Base-by-base conservation (phyloP, 129 eudicot species). In the Scalesia atractyloides region DNA sequence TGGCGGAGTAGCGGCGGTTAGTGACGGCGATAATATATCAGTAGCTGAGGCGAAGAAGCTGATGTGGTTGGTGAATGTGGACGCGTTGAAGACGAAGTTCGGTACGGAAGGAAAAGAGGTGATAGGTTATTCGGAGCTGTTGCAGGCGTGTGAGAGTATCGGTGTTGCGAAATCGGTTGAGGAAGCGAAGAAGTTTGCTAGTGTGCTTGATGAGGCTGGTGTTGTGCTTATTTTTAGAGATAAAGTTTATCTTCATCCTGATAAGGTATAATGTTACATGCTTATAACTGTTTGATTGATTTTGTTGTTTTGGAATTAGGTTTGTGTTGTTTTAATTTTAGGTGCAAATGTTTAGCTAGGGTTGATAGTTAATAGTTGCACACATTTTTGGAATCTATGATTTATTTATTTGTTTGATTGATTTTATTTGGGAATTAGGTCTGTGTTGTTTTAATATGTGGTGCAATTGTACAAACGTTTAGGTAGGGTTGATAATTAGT, bases 61-160 rank as follows among this genome's bases (percentile, higher is more conserved):
- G 83, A 87, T 93, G 95, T 81, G 98, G 54, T 66, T 93, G 84
- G 98, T 93, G 79, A 86, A 93, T 82, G 92, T 89, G 11, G 95
- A 87, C 74, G 95, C 86, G 50, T 67, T 93, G 84, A 93, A 93
- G 84, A 76, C 66, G 87, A 93, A 81, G 76, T 52, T 93, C 36
- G 86, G 86, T 50, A 63, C 76, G 73, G 92, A 87, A 57, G 86
- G 82, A 11, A 89, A 81, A 64, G 98, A 93, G 80, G 90, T 86
- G 64, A 89, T 93, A 17, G 69, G 73, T 59, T 93, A 89, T 74
- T 43, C 66, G 49, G 92, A 89, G 80, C 81, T 93, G 7, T 48
- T 92, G 3, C 65, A 74, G 73, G 89, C 92, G 14, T 93, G 98
- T 74, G 77, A 82, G 83, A 69, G 73, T 58, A 65, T 68, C 18